Base-by-base conservation (phyloP, 2,329 filamentous ascomycete genomes). In the Trichoderma hamatum region DNA sequence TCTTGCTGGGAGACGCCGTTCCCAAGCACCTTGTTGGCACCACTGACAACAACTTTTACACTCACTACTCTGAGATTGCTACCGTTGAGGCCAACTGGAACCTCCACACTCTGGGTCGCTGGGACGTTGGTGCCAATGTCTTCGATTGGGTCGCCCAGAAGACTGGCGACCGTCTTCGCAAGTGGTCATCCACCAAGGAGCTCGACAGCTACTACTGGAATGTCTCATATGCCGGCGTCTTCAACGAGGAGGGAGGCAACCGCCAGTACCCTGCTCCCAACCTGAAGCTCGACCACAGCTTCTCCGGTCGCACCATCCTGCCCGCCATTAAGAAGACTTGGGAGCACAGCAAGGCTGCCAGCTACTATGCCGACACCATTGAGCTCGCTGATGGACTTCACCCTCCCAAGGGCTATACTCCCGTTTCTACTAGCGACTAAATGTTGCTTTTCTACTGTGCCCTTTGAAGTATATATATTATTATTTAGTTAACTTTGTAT, bases 1-100 rank as follows among this genome's bases (percentile, higher is more conserved):
- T 96, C 72, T 85, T 96, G 0, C 81, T 96, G 3, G 93, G 92
- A 19, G 92, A 92, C 69, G 90, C 89, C n/a, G 80, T 96, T 2
- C 90, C 91, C 13, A 64, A 82, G 5, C 64, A 85, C n/a, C 84
- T 91, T 1, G 80, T 88, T 52, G 90, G 90, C 68, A 93, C 90
- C 28, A 88, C 83, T 2, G 92, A 96, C 78, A 75, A 81, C 73
- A 87, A 83, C 75, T 94, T 88, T 79, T 92, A 92, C 82, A 89
- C 89, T 78, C 90, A 92, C 81, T 92, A 92, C 83, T 90, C 87
- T 10, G 83, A 86, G 73, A 84, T 92, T 71, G 81, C 90, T n/a
- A 88, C 89, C 21, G 85, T 90, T 11, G 80, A 86, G 68, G 88
- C 89, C 69, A 93, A 92, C 83, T 92, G 90, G 89, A 84, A 82